Conservation (phyloP, 768 basidiomycete genomes). For the Leucocoprinus leucothites region DNA sequence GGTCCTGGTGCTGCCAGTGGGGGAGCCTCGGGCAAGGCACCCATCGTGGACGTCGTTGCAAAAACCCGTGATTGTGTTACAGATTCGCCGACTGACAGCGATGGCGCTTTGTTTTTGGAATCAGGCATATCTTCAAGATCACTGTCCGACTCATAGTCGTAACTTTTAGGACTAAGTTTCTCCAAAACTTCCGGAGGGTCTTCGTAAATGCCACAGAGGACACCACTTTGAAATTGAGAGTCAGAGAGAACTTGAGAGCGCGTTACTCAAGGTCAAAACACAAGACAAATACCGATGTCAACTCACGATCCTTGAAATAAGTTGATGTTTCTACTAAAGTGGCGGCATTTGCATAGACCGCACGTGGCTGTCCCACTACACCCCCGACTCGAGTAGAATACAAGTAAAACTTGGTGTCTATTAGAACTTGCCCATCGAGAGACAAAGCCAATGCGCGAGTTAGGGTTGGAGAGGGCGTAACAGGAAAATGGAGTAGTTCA, state of each 20-base stretch:
- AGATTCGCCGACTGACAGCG: not conserved
- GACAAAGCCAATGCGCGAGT: not conserved
- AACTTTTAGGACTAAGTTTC: not conserved
- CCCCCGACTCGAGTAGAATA: not conserved
- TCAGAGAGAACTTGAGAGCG: constrained; percentile 1
- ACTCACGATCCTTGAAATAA: constrained; percentile 8
- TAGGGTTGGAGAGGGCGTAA: not conserved
- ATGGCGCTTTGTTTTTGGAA: not conserved
- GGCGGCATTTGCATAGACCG: constrained; percentile 7
- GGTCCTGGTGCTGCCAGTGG: no score
- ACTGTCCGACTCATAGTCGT: constrained; percentile 8
- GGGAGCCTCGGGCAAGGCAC: no score
- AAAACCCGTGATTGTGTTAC: not conserved
- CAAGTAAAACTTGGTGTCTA: constrained; percentile 11
- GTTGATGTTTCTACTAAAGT: not conserved
- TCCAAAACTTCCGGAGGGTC: not conserved
- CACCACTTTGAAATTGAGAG: not conserved
- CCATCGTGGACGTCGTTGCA: no score
- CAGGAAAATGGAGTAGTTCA: not conserved
- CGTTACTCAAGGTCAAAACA: not conserved
- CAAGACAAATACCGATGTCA: no score
- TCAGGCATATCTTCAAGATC: constrained; percentile 1
- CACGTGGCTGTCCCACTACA: not conserved
- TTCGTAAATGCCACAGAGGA: not conserved
- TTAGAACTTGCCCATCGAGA: not conserved